These are phyloP conservation scores for Adenanthera pavonina DNA, from an alignment of 306 rosid genomes.

Conservation along the genomic window DNA sequence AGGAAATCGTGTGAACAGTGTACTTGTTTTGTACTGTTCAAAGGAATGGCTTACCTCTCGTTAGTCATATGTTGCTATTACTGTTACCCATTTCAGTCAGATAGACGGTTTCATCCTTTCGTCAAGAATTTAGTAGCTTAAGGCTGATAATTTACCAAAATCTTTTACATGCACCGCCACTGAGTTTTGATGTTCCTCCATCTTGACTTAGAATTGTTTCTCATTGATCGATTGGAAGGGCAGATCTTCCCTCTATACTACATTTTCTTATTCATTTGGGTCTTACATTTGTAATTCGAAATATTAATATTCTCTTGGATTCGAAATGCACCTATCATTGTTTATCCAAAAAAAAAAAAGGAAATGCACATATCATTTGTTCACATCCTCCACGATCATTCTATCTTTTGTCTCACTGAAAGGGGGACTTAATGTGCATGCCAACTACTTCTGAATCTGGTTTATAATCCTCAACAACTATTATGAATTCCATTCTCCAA, in stretches of 20 bases:
- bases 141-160: neutral
- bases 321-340: neutral
- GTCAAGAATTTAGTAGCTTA: neutral
- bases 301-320: neutral
- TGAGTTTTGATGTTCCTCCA: neutral
- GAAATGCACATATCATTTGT: neutral
- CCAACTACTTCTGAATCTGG: too few species aligned
- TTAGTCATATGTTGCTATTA: neutral
- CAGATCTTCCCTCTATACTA: neutral
- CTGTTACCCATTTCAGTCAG: neutral
- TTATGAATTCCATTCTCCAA: too few species aligned
- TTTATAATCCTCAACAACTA: too few species aligned
- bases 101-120: neutral
- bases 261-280: neutral
- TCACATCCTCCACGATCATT: neutral
- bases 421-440: too few species aligned
- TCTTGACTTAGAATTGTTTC: neutral
- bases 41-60: neutral
- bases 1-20: neutral
- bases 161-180: neutral
- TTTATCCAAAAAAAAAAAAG: too few species aligned
- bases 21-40: neutral
- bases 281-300: neutral
- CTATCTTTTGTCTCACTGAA: neutral
- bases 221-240: neutral